phyloP scores from a whole-genome alignment of 495 filamentous ascomycete species.

The Aspergillus diversus region DNA sequence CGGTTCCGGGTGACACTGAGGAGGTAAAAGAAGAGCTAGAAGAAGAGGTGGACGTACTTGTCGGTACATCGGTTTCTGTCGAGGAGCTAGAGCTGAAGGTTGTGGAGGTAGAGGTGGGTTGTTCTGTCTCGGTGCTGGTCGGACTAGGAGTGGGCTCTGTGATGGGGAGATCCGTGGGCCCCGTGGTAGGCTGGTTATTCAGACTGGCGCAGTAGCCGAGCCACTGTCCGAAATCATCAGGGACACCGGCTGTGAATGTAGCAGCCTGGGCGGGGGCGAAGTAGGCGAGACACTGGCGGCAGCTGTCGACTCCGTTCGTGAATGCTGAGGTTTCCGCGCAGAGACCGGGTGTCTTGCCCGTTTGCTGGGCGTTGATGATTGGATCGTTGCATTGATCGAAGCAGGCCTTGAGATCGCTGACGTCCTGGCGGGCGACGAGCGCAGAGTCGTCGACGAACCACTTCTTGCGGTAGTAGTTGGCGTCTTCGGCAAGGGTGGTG shows the following conservation, averaged over 20 bases:
- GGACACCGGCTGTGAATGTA: background rate
- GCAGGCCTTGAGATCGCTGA: slow-evolving; percentile 37
- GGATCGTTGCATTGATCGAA: slow-evolving; percentile 58
- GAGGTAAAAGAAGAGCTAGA: background rate
- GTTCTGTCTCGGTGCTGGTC: background rate
- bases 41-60: background rate
- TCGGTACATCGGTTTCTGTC: background rate
- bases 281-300: slow-evolving; percentile 32
- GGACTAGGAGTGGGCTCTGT: background rate
- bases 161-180: background rate
- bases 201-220: slow-evolving; percentile 12
- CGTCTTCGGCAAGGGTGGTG: background rate
- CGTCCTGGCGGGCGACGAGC: slow-evolving; percentile 19
- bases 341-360: slow-evolving; percentile 50
- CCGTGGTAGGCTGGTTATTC: background rate
- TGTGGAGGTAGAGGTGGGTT: background rate
- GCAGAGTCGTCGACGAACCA: background rate
- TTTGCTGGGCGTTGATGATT: slow-evolving; percentile 44
- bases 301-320: slow-evolving; percentile 33
- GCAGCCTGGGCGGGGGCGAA: background rate
- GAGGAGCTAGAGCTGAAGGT: background rate
- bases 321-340: slow-evolving; percentile 52
- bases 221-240: slow-evolving; percentile 10
- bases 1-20: too few relatives aligned
- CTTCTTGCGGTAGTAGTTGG: slow-evolving; percentile 9